Conservation (phyloP, 2,329 filamentous ascomycete species). For the Pyrenophora tritici-repentis region DNA sequence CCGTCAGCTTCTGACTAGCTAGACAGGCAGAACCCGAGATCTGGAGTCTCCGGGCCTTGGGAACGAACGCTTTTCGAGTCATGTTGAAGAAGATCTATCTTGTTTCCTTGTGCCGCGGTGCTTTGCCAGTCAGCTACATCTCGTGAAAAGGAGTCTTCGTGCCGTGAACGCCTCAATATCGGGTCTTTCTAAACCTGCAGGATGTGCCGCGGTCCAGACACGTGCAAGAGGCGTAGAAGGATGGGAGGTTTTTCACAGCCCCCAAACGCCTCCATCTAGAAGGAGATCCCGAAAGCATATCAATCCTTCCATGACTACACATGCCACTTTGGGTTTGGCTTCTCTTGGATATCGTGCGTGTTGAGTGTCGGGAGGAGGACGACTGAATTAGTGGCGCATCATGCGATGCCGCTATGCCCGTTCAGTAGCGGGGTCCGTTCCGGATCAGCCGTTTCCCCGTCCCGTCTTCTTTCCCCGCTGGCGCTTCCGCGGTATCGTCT, state of each 20-base stretch:
- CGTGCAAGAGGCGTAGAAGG: background rate
- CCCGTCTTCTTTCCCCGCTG: background rate
- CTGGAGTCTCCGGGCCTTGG: too few relatives aligned
- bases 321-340: background rate
- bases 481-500: background rate
- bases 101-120: too few relatives aligned
- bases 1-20: too few relatives aligned
- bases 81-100: too few relatives aligned
- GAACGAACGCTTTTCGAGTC: too few relatives aligned
- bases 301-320: conserved; percentile 5
- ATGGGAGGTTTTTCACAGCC: background rate
- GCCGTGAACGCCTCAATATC: background rate
- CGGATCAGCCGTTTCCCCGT: conserved; percentile 4
- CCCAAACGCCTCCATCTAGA: background rate
- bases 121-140: background rate
- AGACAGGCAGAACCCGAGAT: too few relatives aligned
- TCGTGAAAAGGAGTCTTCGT: background rate
- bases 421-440: conserved; percentile 1
- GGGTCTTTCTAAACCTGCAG: background rate
- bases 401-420: background rate
- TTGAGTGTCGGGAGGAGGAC: conserved; percentile 1
- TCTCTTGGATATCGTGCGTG: background rate
- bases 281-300: background rate
- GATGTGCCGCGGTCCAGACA: background rate
- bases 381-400: conserved; percentile 7